Conservation (phyloP, 495 filamentous ascomycete species). For the Talaromyces proteolyticus region DNA sequence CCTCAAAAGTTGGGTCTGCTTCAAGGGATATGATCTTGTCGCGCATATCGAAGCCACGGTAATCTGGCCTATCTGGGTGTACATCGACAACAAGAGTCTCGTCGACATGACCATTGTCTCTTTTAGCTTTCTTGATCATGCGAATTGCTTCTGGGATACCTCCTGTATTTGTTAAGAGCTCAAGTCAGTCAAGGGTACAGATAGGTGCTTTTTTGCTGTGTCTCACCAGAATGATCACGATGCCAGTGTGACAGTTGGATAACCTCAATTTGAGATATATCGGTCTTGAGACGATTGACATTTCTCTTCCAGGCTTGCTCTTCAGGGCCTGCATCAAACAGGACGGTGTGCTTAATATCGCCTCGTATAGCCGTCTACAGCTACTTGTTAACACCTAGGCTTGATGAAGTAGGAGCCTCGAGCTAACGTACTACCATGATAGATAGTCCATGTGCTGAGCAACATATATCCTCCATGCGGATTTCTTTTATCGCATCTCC, state of each 20-base stretch:
- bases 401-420: neutral
- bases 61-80: conserved; percentile 50
- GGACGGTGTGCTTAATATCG: conserved; percentile 42
- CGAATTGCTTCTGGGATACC: conserved; percentile 41
- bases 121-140: conserved; percentile 43
- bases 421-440: conserved; percentile 40
- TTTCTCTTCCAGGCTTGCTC: conserved; percentile 52
- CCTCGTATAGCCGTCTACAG: conserved; percentile 47
- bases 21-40: conserved; percentile 44
- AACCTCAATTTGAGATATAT: conserved; percentile 61
- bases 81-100: conserved; percentile 40
- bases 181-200: neutral
- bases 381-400: neutral
- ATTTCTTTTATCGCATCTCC: conserved; percentile 41
- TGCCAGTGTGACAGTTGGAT: conserved; percentile 74
- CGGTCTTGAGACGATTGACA: conserved; percentile 38
- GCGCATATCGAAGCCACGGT: conserved; percentile 42
- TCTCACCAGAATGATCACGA: conserved; percentile 49
- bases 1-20: conserved; percentile 51
- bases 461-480: conserved; percentile 52
- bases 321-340: conserved; percentile 58
- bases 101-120: conserved; percentile 17
- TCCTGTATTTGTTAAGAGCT: conserved; percentile 19
- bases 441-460: conserved; percentile 54
- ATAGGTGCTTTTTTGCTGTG: neutral